Evolutionary conservation across 345 rosid genomes (phyloP).

Genomic region (Bretschneidera sinensis): DNA sequence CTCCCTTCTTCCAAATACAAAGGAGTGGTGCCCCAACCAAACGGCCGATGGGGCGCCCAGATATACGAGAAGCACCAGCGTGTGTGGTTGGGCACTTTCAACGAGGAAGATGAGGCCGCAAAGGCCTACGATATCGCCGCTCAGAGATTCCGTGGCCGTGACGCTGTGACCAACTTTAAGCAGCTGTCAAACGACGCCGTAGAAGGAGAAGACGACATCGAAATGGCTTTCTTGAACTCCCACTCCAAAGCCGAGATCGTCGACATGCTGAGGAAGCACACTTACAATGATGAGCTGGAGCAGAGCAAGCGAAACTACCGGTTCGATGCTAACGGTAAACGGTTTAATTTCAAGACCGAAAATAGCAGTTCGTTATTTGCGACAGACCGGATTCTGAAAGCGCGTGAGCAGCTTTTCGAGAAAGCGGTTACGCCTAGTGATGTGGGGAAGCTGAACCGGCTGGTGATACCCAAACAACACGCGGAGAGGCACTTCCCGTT

Average conservation of each 20-base stretch:
- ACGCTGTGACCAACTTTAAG: constrained; percentile 72
- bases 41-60: constrained; percentile 97
- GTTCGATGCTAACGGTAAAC: constrained; percentile 22
- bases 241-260: constrained; percentile 87
- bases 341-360: constrained; percentile 17
- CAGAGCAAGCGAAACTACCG: constrained; percentile 51
- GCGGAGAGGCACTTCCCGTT: constrained; percentile 78
- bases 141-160: constrained; percentile 79
- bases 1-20: constrained; percentile 84
- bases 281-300: constrained; percentile 67
- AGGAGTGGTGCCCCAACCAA: constrained; percentile 97
- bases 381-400: constrained; percentile 21
- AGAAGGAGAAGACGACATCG: constrained; percentile 35
- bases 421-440: constrained; percentile 90
- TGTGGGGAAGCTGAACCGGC: constrained; percentile 89
- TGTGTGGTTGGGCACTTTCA: constrained; percentile 93
- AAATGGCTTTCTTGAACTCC: constrained; percentile 47
- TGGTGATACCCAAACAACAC: constrained; percentile 91
- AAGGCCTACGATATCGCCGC: constrained; percentile 80
- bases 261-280: constrained; percentile 86
- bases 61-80: constrained; percentile 95
- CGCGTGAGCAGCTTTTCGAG: constrained; percentile 73
- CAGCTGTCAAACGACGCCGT: constrained; percentile 14
- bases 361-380: constrained; percentile 3
- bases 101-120: constrained; percentile 78